Evolutionary conservation across 1,284 basidiomycete genomes (phyloP), one percentile per base, ranked within the genome.

Genomic region (Afroboletus lepidellus): DNA sequence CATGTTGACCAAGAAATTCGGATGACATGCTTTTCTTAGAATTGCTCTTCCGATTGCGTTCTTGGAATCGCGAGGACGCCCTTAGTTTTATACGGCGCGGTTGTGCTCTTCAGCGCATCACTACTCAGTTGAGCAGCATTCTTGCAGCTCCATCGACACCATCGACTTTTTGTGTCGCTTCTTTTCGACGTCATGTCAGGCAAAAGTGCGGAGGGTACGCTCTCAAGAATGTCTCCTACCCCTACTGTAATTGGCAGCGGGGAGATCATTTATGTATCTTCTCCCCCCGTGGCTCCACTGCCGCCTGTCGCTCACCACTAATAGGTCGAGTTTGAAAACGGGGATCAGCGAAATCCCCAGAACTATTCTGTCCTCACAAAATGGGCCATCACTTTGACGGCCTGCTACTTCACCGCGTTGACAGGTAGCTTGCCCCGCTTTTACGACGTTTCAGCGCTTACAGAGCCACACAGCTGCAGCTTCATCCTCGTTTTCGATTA

Each of bases 401-500:
- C 43, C 13, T 66, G 67, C 46, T 49, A 30, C 36, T 61, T 65
- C 32, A 33, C 42, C 2, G 58, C 37, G 21, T 48, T 61, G n/a
- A 48, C 55, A 46, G 50, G 64, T 64, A 45, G 32, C 9, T 42
- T 9, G 2, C 20, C 15, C 2, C 2, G 2, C 8, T 6, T 18
- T 45, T 8, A 0, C 5, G 8, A 36, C 3, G 4, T 23, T 13
- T 3, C 23, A 23, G 0, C 13, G 16, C 15, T 65, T 23, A 67
- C 6, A 15, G 8, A 29, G 11, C 18, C 2, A 2, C 41, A 37
- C 59, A 65, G 74, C 64, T 0, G 64, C 69, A 33, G 62, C 67
- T 24, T 52, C 69, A 2, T 72, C 72, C 5, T 73, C 75, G 1
- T 80, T 74, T 60, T 60, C 73, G 4, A 73, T 61, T 59, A 76